Conservation (phyloP, 2,329 filamentous ascomycete genomes). For the Albophoma yamanashiensis region DNA sequence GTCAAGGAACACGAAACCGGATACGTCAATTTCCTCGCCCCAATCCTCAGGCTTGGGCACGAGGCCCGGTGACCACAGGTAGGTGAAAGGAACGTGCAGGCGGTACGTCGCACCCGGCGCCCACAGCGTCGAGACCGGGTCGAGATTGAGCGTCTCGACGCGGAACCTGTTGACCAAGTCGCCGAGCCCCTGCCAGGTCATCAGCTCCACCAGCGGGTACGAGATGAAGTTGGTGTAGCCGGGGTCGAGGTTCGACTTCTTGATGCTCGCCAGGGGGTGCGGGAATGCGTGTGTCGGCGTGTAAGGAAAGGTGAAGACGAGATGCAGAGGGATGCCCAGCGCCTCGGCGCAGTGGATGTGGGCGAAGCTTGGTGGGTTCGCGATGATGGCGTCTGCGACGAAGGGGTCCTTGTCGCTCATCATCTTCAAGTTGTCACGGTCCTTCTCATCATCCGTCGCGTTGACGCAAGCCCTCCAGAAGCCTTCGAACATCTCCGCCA, state of each 20-base stretch:
- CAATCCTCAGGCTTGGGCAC: conserved; percentile 59
- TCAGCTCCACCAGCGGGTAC: conserved; percentile 72
- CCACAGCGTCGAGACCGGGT: conserved; percentile 68
- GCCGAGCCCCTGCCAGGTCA: conserved; percentile 83
- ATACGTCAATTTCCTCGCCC: conserved; percentile 60
- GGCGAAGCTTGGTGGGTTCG: conserved; percentile 70
- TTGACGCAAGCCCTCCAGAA: conserved; percentile 75
- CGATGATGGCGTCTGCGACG: conserved; percentile 71
- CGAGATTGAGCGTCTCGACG: conserved; percentile 55
- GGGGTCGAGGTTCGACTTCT: conserved; percentile 58
- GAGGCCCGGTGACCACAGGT: conserved; percentile 58
- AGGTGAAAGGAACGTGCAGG: conserved; percentile 65
- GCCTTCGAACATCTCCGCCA: conserved; percentile 75
- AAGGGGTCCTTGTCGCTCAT: conserved; percentile 52
- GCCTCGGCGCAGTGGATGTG: conserved; percentile 74
- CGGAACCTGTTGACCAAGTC: conserved; percentile 70
- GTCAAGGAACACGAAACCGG: conserved; percentile 71
- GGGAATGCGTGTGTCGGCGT: conserved; percentile 66
- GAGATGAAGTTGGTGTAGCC: conserved; percentile 72
- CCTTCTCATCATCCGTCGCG: conserved; percentile 52
- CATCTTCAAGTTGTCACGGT: conserved; percentile 51
- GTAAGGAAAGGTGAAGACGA: conserved; percentile 87
- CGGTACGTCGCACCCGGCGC: conserved; percentile 64
- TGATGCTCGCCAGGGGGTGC: conserved; percentile 68
- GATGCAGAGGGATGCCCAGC: conserved; percentile 63